phyloP scores from a whole-genome alignment of 352 stramenopile species.

The Globisporangium recalcitrans region DNA sequence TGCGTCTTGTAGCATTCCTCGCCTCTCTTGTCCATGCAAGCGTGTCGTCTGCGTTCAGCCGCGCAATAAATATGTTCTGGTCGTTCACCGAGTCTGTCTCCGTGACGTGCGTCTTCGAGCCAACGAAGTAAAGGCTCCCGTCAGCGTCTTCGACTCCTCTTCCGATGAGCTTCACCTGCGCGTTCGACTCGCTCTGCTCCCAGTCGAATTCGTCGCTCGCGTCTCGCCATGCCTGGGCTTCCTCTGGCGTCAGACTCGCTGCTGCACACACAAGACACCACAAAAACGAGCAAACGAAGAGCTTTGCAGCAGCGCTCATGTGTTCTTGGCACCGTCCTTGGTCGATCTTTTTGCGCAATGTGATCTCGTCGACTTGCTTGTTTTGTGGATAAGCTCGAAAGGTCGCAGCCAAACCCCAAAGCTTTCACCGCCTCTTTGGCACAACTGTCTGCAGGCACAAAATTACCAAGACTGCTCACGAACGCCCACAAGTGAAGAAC shows the following conservation, averaged over 20 bases:
- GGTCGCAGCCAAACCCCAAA: not conserved
- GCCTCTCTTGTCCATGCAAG: constrained; percentile 54
- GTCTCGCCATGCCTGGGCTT: constrained; percentile 36
- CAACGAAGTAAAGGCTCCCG: constrained; percentile 60
- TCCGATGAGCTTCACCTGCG: constrained; percentile 34
- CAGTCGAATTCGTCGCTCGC: constrained; percentile 46
- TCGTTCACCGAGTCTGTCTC: constrained; percentile 19
- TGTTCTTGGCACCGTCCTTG: not conserved
- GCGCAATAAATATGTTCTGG: constrained; percentile 51
- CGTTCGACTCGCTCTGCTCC: constrained; percentile 31
- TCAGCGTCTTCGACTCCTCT: constrained; percentile 27
- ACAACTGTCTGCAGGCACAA: not conserved
- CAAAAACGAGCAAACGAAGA: constrained; percentile 5
- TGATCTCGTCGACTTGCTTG: not conserved
- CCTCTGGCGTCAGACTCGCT: constrained; percentile 25
- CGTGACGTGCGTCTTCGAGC: constrained; percentile 33
- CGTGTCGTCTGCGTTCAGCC: constrained; percentile 36
- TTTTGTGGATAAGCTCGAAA: not conserved
- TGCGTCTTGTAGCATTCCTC: not conserved
- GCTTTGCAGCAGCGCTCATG: not conserved
- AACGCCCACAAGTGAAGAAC: not conserved
- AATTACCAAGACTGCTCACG: not conserved
- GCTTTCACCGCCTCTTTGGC: not conserved
- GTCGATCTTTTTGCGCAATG: not conserved
- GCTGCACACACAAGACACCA: constrained; percentile 1